Base-by-base conservation (phyloP, 164 flowering plant genomes). In the Pachysandra terminalis region DNA sequence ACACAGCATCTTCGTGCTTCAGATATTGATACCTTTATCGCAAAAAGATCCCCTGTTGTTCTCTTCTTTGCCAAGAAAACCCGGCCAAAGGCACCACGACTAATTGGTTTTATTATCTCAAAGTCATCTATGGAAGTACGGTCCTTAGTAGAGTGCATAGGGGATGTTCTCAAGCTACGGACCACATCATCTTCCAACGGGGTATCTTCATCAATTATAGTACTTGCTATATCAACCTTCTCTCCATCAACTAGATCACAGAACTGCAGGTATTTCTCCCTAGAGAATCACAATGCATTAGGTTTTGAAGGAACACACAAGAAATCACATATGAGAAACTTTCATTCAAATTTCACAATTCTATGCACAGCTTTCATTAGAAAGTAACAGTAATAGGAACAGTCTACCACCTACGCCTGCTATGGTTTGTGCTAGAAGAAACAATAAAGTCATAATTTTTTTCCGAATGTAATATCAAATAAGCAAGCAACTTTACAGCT, bases 71-170 rank as follows among this genome's bases (percentile, higher is more conserved):
- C 98, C 75, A 96, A 78, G 77, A 93, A 96, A 65, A 96, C 98
- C 61, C 98, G 86, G 24, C 99, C 99, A 86, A 93, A 96, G 53
- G 99, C 97, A 49, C 99, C 99, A 73, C 99, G 95, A 73, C 99
- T 96, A 14, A 96, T 96, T 59, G 99, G 99, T 74, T 91, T 96
- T 66, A 96, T 96, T 68, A 96, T 96, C 79, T 90, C 98, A 85
- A 96, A 96, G 80, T 93, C 96, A 79, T 96, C 99, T 62, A 96
- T 96, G 12, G 99, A 87, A n/a, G 99, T 96, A 21, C 99, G 91
- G 63, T 96, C 99, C 80, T 83, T 93, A 26, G 73, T 37, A 58
- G 90, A 64, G 78, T 93, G 93, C 52, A 84, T 69, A 32, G 99
- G 98, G 73, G 97, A 90, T 40, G 97, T 83, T 74, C 97, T 84